Conservation (phyloP, 2,329 filamentous ascomycete genomes). For the Fusarium aywerte region DNA sequence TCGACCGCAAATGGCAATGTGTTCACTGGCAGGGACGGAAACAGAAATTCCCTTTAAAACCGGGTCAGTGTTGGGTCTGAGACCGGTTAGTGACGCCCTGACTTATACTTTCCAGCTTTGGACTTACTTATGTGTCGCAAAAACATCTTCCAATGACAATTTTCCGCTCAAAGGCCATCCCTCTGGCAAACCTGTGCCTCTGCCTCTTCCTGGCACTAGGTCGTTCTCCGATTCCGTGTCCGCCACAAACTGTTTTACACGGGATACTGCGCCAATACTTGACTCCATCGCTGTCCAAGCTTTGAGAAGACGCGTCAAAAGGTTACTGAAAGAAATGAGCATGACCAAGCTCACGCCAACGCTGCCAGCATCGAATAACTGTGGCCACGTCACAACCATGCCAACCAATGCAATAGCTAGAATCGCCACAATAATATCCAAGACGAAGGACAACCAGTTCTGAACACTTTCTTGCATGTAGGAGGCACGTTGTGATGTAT, state of each 20-base stretch:
- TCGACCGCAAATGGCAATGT: slow-evolving; percentile 58
- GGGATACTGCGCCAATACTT: slow-evolving; percentile 20
- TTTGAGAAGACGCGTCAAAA: slow-evolving; percentile 49
- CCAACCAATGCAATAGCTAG: slow-evolving; percentile 60
- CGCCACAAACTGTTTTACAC: slow-evolving; percentile 14
- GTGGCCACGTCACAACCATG: slow-evolving; percentile 53
- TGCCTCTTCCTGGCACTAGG: not conserved
- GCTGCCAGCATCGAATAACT: slow-evolving; percentile 30
- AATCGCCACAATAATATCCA: slow-evolving; percentile 59
- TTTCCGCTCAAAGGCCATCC: not conserved
- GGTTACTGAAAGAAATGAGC: slow-evolving; percentile 48
- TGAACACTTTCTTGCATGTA: slow-evolving; percentile 61
- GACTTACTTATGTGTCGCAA: slow-evolving; percentile 16
- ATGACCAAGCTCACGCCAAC: slow-evolving; percentile 43
- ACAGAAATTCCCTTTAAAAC: slow-evolving; percentile 48
- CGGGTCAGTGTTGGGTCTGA: slow-evolving; percentile 10
- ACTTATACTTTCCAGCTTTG: slow-evolving; percentile 47
- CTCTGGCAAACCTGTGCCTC: not conserved
- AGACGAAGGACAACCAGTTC: slow-evolving; percentile 59
- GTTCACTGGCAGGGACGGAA: slow-evolving; percentile 49
- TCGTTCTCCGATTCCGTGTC: slow-evolving; percentile 21
- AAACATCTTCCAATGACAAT: not conserved
- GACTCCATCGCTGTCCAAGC: slow-evolving; percentile 48
- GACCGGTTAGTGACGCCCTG: not conserved
- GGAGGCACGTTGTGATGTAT: slow-evolving; percentile 48